Evolutionary conservation across 106 monocot species (phyloP), one percentile per base, ranked within the genome.

Genomic region (Ottelia alismoides): DNA sequence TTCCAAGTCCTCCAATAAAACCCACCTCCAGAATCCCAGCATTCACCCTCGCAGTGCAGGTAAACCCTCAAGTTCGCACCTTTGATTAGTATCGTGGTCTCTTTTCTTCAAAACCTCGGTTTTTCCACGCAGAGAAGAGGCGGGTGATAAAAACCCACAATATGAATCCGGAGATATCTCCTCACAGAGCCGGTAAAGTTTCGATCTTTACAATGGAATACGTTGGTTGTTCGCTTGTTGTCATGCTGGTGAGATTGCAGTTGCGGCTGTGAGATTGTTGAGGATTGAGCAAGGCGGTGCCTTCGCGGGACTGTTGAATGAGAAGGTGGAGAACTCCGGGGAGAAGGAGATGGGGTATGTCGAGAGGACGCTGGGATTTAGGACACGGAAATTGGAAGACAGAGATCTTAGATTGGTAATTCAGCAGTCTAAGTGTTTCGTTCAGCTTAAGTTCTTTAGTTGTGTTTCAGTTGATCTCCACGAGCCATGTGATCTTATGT

Each of bases 381-480:
- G 85, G 22, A 98, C 79, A 0, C 64, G 74, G 22, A 61, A 72
- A 40, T 72, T 98, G 72, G 82, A 83, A 32, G 74, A 83, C 20
- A 90, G 85, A 69, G 85, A 90, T 67, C 68, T 98, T 23, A 82
- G 82, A 70, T 64, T 90, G 82, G 98, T 88, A 84, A 52, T n/a
- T n/a, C n/a, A n/a, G n/a, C n/a, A n/a, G n/a, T n/a, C n/a, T n/a
- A n/a, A n/a, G n/a, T n/a, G n/a, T n/a, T n/a, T n/a, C n/a, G n/a
- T n/a, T n/a, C n/a, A n/a, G n/a, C n/a, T n/a, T n/a, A n/a, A n/a
- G n/a, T n/a, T n/a, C n/a, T n/a, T n/a, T n/a, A n/a, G n/a, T n/a
- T n/a, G n/a, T n/a, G n/a, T n/a, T n/a, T n/a, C n/a, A n/a, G n/a
- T n/a, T n/a, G n/a, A n/a, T n/a, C n/a, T n/a, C n/a, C n/a, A n/a